Evolutionary conservation across 164 flowering plant species (phyloP), one percentile per base, ranked within the genome.

Genomic region (Platanus orientalis): DNA sequence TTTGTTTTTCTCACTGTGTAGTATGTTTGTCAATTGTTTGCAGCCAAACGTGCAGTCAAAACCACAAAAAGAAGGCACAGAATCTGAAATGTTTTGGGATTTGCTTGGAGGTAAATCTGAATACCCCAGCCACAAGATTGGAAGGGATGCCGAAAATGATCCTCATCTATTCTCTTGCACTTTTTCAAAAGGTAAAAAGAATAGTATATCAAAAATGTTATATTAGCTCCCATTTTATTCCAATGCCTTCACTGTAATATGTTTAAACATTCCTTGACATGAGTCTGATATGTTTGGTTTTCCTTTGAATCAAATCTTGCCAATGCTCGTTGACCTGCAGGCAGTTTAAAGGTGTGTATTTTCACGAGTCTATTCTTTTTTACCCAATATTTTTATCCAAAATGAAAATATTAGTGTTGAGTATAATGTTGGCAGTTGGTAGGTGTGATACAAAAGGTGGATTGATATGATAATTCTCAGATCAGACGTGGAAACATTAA

Each of bases 11-110:
- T 52, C 5, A 5, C 39, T 19, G 20, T 44, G 49, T 16, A 44
- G 14, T 44, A 14, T 44, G 23, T 50, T 52, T 57, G 45, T 57
- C 28, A 19, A 56, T 63, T 67, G 3, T 75, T 47, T 76, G 76
- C 89, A 95, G 99, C 99, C 97, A 63, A 83, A 95, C 76, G 63
- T 77, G 39, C 99, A 89, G 64, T 75, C 82, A 48, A 92, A 74
- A 76, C 69, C 89, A 68, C 96, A 79, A 74, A 95, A 90, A 69
- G 99, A 92, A 76, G 97, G 97, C 60, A 42, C 90, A 29, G 99
- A 95, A 72, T 73, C 82, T 59, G 97, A 95, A 68, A 92, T 82
- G 55, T 95, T 92, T 66, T 95, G 99, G 99, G 84, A 81, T 17
- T 68, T 92, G 70, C 72, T 95, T 60, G 97, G 97, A 64, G 97